Conservation (phyloP, 805 yeast genomes). For the Komagataella kurtzmanii region DNA sequence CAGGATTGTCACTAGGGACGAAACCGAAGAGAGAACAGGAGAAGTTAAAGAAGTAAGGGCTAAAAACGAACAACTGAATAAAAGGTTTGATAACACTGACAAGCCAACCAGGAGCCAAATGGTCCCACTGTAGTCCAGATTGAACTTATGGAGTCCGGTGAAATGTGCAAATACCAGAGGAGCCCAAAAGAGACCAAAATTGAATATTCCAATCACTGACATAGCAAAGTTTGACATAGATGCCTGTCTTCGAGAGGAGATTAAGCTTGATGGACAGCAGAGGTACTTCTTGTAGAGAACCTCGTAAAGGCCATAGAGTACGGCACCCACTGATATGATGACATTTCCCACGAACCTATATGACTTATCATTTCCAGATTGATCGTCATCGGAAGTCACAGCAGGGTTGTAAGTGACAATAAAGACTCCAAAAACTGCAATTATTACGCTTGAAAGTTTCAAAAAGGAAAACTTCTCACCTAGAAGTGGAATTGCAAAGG, state of each 20-base stretch:
- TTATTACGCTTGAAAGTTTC: constrained; percentile 53
- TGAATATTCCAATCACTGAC: constrained; percentile 48
- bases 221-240: constrained; percentile 72
- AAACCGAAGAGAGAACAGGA: constrained; percentile 66
- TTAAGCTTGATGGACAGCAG: constrained; percentile 60
- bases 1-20: constrained; percentile 55
- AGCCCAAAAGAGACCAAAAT: constrained; percentile 34
- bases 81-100: constrained; percentile 49
- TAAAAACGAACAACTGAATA: constrained; percentile 60
- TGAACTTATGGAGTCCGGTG: constrained; percentile 43
- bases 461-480: constrained; percentile 49
- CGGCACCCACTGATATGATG: constrained; percentile 60
- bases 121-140: constrained; percentile 27
- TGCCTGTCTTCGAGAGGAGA: constrained; percentile 53
- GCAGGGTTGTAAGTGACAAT: constrained; percentile 60
- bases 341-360: constrained; percentile 55
- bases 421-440: constrained; percentile 66
- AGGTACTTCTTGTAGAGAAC: constrained; percentile 64
- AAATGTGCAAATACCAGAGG: constrained; percentile 35
- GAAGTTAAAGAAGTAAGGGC: constrained; percentile 74
- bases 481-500: constrained; percentile 67
- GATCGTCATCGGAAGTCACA: constrained; percentile 7
- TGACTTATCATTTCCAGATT: constrained; percentile 26
- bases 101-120: constrained; percentile 31
- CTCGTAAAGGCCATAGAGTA: constrained; percentile 72